Evolutionary conservation across 331 rosid genomes (phyloP).

Genomic region (Arachis monticola): DNA sequence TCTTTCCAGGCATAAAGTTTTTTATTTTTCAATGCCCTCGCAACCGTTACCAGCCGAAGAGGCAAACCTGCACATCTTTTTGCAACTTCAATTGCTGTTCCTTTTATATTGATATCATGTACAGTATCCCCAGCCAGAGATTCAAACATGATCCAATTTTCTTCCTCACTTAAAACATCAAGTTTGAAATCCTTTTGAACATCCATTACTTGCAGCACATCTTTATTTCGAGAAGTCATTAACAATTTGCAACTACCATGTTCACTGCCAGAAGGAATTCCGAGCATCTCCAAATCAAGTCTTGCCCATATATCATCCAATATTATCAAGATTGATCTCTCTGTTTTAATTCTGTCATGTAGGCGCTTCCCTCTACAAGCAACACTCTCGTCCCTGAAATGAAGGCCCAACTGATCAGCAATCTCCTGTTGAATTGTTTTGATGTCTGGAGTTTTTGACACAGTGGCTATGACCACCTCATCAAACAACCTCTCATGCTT

Average conservation of each 20-base stretch:
- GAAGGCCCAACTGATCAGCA: neutral
- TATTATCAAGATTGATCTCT: constrained; percentile 10
- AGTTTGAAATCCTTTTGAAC: neutral
- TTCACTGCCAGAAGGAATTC: neutral
- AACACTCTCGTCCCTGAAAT: neutral
- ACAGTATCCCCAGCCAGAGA: neutral
- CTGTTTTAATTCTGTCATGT: neutral
- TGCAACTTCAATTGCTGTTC: neutral
- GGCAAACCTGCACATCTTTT: constrained; percentile 25
- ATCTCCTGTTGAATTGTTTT: constrained; percentile 31
- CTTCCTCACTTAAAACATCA: neutral
- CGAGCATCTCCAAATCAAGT: constrained; percentile 16
- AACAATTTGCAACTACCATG: constrained; percentile 17
- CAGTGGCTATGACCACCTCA: neutral
- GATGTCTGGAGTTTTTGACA: constrained; percentile 3
- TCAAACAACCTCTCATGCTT: neutral
- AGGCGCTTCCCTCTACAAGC: neutral
- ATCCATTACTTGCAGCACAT: constrained; percentile 2
- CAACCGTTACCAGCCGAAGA: neutral
- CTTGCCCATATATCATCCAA: constrained; percentile 12
- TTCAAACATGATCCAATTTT: constrained; percentile 12
- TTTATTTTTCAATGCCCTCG: neutral
- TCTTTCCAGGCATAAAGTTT: neutral
- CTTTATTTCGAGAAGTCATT: constrained; percentile 4
- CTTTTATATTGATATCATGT: neutral